phyloP scores from a whole-genome alignment of 2,329 filamentous ascomycete species.

The Sporothrix curviconia region DNA sequence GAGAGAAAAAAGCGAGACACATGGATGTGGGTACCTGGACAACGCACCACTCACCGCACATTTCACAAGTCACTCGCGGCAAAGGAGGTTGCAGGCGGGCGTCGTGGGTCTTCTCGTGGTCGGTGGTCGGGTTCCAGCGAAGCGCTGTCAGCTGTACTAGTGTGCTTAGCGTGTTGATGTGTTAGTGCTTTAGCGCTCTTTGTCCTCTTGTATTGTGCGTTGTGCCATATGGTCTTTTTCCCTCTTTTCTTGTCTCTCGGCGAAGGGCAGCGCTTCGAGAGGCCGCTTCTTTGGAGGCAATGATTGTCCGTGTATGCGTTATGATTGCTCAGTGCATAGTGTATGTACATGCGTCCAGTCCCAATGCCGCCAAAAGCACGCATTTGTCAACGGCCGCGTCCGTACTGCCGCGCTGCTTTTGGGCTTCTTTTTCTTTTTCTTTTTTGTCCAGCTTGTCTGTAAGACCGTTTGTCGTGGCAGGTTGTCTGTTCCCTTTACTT shows the following conservation, averaged over 20 bases:
- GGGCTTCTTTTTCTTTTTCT: neutral
- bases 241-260: neutral
- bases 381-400: conserved; percentile 1
- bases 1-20: neutral
- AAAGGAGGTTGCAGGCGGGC: no score
- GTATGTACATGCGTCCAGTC: neutral
- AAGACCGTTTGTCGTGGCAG: no score
- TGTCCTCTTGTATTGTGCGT: neutral
- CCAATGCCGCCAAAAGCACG: neutral
- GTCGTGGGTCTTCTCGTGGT: no score
- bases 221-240: no score
- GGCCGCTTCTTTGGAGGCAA: neutral
- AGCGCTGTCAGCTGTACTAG: no score
- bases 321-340: neutral
- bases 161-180: neutral
- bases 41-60: neutral
- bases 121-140: neutral
- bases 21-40: neutral
- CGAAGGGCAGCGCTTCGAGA: neutral
- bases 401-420: neutral
- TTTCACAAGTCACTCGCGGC: neutral
- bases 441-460: no score
- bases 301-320: neutral
- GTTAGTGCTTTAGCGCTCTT: neutral
- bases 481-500: no score